Percentiles rank a stretch among this genome's conserved stretches.
These are phyloP conservation scores for Boletus coccyginus DNA, from an alignment of 768 basidiomycete genomes.

Conservation along the genomic window DNA sequence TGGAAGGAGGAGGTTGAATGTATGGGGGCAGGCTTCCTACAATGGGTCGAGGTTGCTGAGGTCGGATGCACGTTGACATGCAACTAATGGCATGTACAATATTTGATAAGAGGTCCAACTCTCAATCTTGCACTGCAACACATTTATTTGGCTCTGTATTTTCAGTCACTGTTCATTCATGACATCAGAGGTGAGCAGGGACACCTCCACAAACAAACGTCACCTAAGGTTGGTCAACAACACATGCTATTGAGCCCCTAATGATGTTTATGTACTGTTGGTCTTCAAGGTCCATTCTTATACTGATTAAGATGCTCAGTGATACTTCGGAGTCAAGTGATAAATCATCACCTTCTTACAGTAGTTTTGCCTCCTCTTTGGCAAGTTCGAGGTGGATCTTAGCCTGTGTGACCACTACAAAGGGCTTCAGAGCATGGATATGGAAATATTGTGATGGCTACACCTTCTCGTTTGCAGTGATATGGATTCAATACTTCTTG, in stretches of 20 bases:
- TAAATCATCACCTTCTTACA: neutral
- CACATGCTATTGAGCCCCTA: neutral
- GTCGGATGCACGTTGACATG: neutral
- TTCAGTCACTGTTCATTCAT: neutral
- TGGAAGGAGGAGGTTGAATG: neutral
- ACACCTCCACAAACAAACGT: neutral
- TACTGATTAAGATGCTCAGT: neutral
- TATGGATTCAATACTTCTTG: neutral
- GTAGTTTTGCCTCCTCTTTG: neutral
- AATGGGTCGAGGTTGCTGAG: no score
- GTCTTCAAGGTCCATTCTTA: neutral
- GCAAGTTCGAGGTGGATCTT: neutral
- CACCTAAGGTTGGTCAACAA: neutral
- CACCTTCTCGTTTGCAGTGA: neutral
- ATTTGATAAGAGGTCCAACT: neutral
- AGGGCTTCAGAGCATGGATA: neutral
- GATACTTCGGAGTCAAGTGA: neutral
- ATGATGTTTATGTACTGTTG: neutral
- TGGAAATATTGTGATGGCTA: neutral
- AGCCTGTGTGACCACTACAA: neutral
- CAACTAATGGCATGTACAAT: neutral
- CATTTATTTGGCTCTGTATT: neutral
- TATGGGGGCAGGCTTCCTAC: neutral
- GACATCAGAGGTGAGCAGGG: neutral
- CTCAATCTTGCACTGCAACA: neutral